These are phyloP conservation scores for Zygoascus hellenicus DNA, from an alignment of 1,139 yeast species.

Conservation along the genomic window DNA sequence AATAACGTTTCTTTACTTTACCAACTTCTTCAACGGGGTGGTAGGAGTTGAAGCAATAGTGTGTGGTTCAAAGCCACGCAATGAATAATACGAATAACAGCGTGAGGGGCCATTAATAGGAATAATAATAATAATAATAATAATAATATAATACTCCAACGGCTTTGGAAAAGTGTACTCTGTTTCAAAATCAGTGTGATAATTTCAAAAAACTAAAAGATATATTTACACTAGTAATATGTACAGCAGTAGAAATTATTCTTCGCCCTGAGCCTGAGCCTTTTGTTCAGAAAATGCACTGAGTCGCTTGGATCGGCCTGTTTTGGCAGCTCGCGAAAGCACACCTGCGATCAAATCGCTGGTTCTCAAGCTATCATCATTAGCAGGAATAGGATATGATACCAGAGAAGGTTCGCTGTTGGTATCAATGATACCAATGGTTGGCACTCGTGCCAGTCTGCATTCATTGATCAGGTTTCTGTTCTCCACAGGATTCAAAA, in stretches of 20 bases:
- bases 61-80: background rate
- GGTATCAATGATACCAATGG: slow-evolving; percentile 90
- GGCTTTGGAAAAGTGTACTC: no score
- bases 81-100: no score
- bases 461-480: slow-evolving; percentile 80
- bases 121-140: background rate
- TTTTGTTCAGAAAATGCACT: slow-evolving; percentile 28
- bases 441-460: slow-evolving; percentile 75
- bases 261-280: background rate
- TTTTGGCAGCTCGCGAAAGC: slow-evolving; percentile 76
- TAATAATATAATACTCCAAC: no score
- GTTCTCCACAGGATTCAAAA: slow-evolving; percentile 85
- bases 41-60: background rate
- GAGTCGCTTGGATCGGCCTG: slow-evolving; percentile 60
- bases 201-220: background rate
- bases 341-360: slow-evolving; percentile 76
- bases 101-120: no score
- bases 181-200: no score
- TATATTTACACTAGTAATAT: background rate
- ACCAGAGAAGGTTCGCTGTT: slow-evolving; percentile 86
- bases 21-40: no score
- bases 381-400: slow-evolving; percentile 93
- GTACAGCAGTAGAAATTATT: background rate
- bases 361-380: slow-evolving; percentile 87
- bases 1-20: slow-evolving; percentile 4